Evolutionary conservation across 345 rosid species (phyloP).

Genomic region (Pugionium dolabratum): DNA sequence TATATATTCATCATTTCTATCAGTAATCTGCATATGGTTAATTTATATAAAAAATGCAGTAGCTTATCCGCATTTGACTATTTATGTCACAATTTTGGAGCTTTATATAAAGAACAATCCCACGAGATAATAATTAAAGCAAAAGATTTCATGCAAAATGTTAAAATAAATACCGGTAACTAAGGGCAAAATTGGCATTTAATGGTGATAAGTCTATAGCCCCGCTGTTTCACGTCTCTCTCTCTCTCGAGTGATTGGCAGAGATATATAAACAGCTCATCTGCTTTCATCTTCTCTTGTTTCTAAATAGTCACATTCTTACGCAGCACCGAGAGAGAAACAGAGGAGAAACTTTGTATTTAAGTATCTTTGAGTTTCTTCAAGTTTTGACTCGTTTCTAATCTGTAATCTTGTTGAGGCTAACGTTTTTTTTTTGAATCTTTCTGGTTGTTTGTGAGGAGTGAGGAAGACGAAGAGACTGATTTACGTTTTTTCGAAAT

Average conservation of each 20-base stretch:
- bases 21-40: too few relatives aligned
- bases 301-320: constrained; percentile 12
- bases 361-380: neutral
- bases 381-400: neutral
- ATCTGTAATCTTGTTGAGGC: neutral
- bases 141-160: neutral
- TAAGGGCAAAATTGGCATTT: constrained; percentile 35
- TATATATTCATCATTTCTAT: too few relatives aligned
- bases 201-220: constrained; percentile 39
- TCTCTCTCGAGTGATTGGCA: constrained; percentile 6
- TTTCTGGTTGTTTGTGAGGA: neutral
- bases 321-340: neutral
- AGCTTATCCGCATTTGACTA: too few relatives aligned
- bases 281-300: constrained; percentile 6
- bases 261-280: constrained; percentile 27
- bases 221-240: constrained; percentile 46
- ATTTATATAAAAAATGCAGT: too few relatives aligned
- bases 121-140: neutral
- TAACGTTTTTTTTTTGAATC: neutral
- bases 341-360: neutral
- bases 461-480: constrained; percentile 6
- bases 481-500: neutral
- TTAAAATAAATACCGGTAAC: constrained; percentile 4
- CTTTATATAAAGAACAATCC: too few relatives aligned
- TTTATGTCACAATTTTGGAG: too few relatives aligned